These are phyloP conservation scores for Dendryphion nanum DNA, from an alignment of 2,329 filamentous ascomycete genomes.

Conservation along the genomic window DNA sequence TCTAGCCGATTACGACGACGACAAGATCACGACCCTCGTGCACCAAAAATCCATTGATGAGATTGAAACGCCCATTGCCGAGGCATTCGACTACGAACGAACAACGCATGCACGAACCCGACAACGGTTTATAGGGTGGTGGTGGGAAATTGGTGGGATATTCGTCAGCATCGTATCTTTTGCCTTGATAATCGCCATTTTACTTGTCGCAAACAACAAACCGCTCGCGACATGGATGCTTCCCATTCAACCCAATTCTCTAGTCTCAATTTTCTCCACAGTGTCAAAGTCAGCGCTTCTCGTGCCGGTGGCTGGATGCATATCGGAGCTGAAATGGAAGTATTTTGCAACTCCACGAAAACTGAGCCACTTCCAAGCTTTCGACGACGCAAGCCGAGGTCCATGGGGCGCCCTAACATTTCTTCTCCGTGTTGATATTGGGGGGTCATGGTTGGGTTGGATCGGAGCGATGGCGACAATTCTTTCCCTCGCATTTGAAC, in stretches of 20 bases:
- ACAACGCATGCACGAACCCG: too few relatives aligned
- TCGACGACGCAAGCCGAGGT: neutral
- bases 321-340: neutral
- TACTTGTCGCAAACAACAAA: neutral
- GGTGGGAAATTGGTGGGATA: neutral
- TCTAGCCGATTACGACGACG: too few relatives aligned
- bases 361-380: neutral
- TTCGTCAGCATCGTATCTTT: neutral
- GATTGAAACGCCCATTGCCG: too few relatives aligned
- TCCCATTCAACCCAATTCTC: neutral
- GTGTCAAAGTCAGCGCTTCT: neutral
- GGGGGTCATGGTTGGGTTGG: neutral
- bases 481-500: neutral
- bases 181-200: neutral
- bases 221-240: neutral
- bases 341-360: neutral
- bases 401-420: neutral
- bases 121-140: too few relatives aligned
- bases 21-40: too few relatives aligned
- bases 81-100: too few relatives aligned
- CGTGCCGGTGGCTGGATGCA: neutral
- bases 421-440: neutral
- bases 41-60: too few relatives aligned
- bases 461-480: neutral
- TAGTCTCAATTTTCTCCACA: neutral